phyloP scores from a whole-genome alignment of 768 basidiomycete species.

The Suillus alpinus region DNA sequence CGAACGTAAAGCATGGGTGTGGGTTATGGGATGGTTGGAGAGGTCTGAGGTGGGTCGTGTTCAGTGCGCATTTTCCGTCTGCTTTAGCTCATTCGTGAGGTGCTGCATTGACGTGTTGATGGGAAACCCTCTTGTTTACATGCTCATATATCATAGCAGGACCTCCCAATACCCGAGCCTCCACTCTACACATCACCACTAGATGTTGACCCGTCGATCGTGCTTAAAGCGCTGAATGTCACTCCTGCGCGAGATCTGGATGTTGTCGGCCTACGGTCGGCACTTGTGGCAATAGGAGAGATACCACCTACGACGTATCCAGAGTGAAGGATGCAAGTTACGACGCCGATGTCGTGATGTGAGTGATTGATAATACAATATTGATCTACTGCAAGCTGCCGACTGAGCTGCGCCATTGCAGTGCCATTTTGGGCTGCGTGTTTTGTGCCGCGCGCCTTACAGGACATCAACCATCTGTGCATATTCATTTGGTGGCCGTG shows the following conservation, averaged over 20 bases:
- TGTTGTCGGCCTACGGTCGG: slow-evolving; percentile 19
- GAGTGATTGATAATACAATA: background rate
- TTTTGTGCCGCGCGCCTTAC: background rate
- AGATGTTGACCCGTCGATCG: slow-evolving; percentile 40
- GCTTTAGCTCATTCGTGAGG: background rate
- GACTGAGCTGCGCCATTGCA: background rate
- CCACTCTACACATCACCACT: slow-evolving; percentile 40
- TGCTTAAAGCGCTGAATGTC: slow-evolving; percentile 55
- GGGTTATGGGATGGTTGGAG: slow-evolving; percentile 61
- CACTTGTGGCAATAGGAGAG: slow-evolving; percentile 20
- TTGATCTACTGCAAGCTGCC: background rate
- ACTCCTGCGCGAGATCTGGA: slow-evolving; percentile 47
- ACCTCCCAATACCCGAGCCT: slow-evolving; percentile 40
- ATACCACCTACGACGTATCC: slow-evolving; percentile 21
- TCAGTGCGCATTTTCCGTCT: slow-evolving; percentile 3
- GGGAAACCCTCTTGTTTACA: background rate
- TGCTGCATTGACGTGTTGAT: background rate
- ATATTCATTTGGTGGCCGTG: background rate
- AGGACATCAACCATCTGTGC: background rate
- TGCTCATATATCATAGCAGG: slow-evolving; percentile 24
- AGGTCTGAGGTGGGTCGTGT: slow-evolving; percentile 36
- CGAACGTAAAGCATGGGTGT: slow-evolving; percentile 49
- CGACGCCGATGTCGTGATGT: background rate
- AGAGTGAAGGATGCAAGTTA: slow-evolving; percentile 5
- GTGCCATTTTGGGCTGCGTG: background rate